Evolutionary conservation across 768 basidiomycete genomes (phyloP), one percentile per base, ranked within the genome.

Genomic region (Aureoboletus auriporus): DNA sequence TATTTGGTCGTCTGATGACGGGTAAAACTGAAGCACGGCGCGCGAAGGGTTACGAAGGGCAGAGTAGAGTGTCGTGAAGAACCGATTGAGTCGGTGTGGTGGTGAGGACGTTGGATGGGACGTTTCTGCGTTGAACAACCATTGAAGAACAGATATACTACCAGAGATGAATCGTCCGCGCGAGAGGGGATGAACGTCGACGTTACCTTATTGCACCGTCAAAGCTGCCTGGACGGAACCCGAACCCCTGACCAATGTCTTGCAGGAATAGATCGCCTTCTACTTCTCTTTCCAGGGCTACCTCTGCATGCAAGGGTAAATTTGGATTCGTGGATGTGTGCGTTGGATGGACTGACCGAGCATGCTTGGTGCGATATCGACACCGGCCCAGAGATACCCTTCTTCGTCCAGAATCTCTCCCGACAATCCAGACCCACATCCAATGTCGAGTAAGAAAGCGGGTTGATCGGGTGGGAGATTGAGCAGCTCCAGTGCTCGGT

Each of bases 141-240:
- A 99, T 71, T 99, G 96, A 6, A 99, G 74, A n/a, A 97, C 95
- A 23, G 96, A 99, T 60, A 99, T 89, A 62, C 95, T 98, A 61
- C 30, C 14, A n/a, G 30, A 39, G 16, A 33, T 37, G 35, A 29
- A 42, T 42, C 31, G 29, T 39, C 46, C 23, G 33, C 31, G 26
- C 34, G 33, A 8, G 13, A 20, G 16, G 20, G 23, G 29, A 30
- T 34, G 8, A 30, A 26, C 31, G 57, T 13, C 30, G 33, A 34
- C 35, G 73, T 30, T 33, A 88, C 93, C 93, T 95, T 62, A 99
- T 98, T 6, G 92, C 94, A 35, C 95, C 96, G 65, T 99, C 96
- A 65, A 99, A 98, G 53, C 89, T 88, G 51, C 95, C 96, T 48
- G 96, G 90, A 35, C 96, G 80, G 68, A 96, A 99, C 7, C 94